Base-by-base conservation (phyloP, 257 asterid genomes). In the Henckelia pumila region DNA sequence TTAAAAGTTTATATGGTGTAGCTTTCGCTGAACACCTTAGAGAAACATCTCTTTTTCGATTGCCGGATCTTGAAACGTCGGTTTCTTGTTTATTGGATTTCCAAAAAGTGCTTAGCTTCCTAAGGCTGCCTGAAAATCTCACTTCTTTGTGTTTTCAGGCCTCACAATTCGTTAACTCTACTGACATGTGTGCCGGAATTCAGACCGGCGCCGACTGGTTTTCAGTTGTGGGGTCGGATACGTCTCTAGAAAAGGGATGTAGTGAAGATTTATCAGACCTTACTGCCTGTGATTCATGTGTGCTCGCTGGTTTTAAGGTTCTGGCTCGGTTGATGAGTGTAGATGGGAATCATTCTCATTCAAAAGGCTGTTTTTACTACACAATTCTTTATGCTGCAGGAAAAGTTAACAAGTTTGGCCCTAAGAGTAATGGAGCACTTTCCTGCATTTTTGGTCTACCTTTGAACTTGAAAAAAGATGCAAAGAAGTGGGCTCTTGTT, bases 381-480 rank as follows among this genome's bases (percentile, higher is more conserved):
- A 76, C 89, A 1, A 56, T 83, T 30, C 37, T 85, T 8, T 87
- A 85, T 53, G 95, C 92, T 37, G 95, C 89, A 1, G 92, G 85
- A 5, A 8, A 85, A 0, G 89, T 71, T 14, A 81, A 85, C 29
- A 70, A 74, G 69, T 56, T 79, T 5, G 91, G 95, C 58, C 89
- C 92, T 19, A 69, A 59, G 6, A 83, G 88, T 59, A n/a, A 3
- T 5, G 86, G 95, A 1, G 74, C 83, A 7, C 72, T 83, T 23
- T 78, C 85, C 0, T 87, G 95, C 79, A 77, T 85, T 50, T 78
- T 87, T 26, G 89, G 89, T 0, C 68, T 87, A 65, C 89, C 92
- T 28, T 25, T 84, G 66, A 33, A 30, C 8, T 53, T 29, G 16
- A 55, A 60, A 35, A 33, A 60, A 8, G 59, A 30, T 10, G 24